phyloP scores from a whole-genome alignment of 345 rosid genomes.

The Gossypium rotundifolium region DNA sequence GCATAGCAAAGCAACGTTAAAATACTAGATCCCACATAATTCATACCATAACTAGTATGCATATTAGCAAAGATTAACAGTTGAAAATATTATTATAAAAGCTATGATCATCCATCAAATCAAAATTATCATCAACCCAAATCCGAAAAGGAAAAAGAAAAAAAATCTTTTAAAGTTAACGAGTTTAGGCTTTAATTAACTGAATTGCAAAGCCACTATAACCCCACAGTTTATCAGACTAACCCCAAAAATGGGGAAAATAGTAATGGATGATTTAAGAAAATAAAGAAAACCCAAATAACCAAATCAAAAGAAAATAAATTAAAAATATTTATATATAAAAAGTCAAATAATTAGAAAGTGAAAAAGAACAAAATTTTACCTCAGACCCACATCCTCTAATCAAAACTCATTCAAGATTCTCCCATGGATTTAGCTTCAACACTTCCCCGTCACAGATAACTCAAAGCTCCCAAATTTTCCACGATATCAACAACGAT shows the following conservation, averaged over 20 bases:
- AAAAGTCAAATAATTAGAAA: constrained; percentile 22
- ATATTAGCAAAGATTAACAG: constrained; percentile 19
- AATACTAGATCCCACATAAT: constrained; percentile 29
- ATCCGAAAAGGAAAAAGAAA: constrained; percentile 14
- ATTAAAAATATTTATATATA: background rate
- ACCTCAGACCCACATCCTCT: constrained; percentile 85
- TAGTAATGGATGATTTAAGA: background rate
- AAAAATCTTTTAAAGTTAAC: constrained; percentile 1
- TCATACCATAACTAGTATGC: constrained; percentile 10
- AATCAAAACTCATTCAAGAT: constrained; percentile 39
- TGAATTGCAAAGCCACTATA: constrained; percentile 9
- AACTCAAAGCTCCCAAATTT: constrained; percentile 22
- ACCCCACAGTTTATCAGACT: constrained; percentile 17
- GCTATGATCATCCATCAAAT: constrained; percentile 22
- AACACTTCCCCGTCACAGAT: constrained; percentile 34
- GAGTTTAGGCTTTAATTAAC: constrained; percentile 1
- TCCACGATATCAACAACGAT: constrained; percentile 17
- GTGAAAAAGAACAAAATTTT: constrained; percentile 25
- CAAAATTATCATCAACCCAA: constrained; percentile 22
- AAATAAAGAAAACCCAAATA: constrained; percentile 22
- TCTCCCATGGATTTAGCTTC: constrained; percentile 40
- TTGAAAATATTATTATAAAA: constrained; percentile 2
- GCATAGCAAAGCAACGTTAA: constrained; percentile 11
- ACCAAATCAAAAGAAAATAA: constrained; percentile 14
- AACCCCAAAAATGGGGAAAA: background rate